phyloP scores from a whole-genome alignment of 1,284 basidiomycete genomes.

The Sparassis latifolia region DNA sequence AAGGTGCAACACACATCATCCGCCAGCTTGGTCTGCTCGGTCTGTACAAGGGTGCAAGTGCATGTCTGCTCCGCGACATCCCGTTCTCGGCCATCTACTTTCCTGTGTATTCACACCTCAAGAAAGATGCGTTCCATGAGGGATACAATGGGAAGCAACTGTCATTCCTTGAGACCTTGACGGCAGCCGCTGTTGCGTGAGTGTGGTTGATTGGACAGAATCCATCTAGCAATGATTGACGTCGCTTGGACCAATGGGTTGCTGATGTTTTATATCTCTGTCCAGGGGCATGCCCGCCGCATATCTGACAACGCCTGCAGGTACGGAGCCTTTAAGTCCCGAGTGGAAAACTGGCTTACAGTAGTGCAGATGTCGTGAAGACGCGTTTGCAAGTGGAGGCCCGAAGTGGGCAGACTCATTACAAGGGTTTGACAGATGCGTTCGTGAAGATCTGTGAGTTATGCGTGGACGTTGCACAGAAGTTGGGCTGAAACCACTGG shows the following conservation, averaged over 20 bases:
- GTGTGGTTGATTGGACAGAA: conserved; percentile 25
- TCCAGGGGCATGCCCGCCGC: conserved; percentile 91
- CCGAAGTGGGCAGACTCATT: conserved; percentile 85
- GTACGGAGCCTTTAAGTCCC: conserved; percentile 27
- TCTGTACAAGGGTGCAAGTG: conserved; percentile 86
- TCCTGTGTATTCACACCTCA: conserved; percentile 76
- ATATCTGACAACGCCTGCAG: conserved; percentile 79
- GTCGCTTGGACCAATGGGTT: conserved; percentile 1
- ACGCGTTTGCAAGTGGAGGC: conserved; percentile 98
- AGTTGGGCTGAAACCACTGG: neutral
- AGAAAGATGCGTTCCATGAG: conserved; percentile 93
- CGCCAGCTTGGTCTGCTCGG: conserved; percentile 89
- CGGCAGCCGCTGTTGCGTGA: conserved; percentile 77
- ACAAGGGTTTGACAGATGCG: conserved; percentile 88
- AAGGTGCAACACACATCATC: conserved; percentile 89
- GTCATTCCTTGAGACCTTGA: conserved; percentile 85
- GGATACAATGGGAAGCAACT: conserved; percentile 94
- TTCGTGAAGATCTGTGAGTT: conserved; percentile 79
- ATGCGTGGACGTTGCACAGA: conserved; percentile 2
- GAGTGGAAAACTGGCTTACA: too few species aligned
- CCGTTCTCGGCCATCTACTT: conserved; percentile 89
- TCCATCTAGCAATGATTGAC: conserved; percentile 4
- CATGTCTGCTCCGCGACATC: conserved; percentile 88
- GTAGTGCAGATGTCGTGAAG: conserved; percentile 85
- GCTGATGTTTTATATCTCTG: conserved; percentile 15